phyloP scores from a whole-genome alignment of 169 alveolate genomes.

The Eimeria sp. region DNA sequence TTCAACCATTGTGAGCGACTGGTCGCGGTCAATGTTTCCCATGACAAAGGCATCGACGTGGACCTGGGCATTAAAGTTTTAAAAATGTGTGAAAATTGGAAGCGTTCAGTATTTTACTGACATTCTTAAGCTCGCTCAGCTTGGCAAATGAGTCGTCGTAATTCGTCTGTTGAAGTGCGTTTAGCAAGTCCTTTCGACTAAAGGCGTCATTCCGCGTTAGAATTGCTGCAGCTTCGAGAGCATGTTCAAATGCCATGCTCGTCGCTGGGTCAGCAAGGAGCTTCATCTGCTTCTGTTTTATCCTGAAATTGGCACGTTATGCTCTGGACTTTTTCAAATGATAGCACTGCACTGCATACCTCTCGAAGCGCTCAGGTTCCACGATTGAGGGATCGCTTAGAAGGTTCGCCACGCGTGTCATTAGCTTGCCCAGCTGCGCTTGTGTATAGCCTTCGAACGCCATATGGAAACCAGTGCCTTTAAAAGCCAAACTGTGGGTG shows the following conservation, averaged over 20 bases:
- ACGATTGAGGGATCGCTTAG: conserved; percentile 53
- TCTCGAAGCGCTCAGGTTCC: conserved; percentile 78
- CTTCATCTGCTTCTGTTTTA: conserved; percentile 67
- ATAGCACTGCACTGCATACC: not conserved
- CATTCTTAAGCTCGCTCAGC: conserved; percentile 67
- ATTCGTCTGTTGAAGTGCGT: conserved; percentile 52
- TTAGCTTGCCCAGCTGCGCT: conserved; percentile 56
- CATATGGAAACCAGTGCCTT: conserved; percentile 69
- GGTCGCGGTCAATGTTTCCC: conserved; percentile 78
- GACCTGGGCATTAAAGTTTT: conserved; percentile 43
- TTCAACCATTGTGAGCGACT: conserved; percentile 39
- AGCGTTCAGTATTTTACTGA: not conserved
- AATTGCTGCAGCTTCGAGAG: conserved; percentile 78
- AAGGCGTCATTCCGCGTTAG: conserved; percentile 75
- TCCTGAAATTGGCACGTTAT: conserved; percentile 6
- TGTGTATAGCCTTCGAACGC: conserved; percentile 77
- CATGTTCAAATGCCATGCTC: conserved; percentile 81
- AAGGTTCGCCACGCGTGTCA: conserved; percentile 58
- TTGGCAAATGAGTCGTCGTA: conserved; percentile 60
- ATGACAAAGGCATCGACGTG: conserved; percentile 81
- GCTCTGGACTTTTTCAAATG: not conserved
- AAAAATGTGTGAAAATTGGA: not conserved
- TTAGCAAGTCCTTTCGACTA: conserved; percentile 75
- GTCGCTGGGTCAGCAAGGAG: conserved; percentile 77
- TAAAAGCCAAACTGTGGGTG: conserved; percentile 57